These are phyloP conservation scores for Kwoniella sp. DNA, from an alignment of 768 basidiomycete species.

Conservation along the genomic window DNA sequence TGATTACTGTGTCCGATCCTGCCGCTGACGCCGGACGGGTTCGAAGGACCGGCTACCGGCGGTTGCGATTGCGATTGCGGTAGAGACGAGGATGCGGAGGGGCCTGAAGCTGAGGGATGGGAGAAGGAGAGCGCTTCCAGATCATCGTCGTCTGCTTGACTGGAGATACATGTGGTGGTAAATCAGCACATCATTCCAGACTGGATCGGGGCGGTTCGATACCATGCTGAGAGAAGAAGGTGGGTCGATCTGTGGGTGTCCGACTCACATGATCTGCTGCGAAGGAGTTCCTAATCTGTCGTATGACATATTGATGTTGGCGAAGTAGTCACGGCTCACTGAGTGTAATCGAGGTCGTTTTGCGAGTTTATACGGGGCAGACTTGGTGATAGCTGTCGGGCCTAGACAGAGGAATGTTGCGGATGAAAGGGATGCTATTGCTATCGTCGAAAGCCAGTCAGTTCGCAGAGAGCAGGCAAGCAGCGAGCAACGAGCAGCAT, in stretches of 20 bases:
- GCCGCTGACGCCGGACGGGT: constrained; percentile 35
- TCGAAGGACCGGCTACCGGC: constrained; percentile 17
- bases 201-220: not conserved
- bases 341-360: too few species aligned
- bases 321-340: too few species aligned
- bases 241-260: too few species aligned
- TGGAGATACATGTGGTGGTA: constrained; percentile 20
- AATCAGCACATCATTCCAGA: constrained; percentile 1
- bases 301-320: constrained; percentile 41
- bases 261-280: constrained; percentile 41
- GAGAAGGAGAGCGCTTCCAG: constrained; percentile 54
- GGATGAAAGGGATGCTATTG: too few species aligned
- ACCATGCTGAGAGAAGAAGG: not conserved
- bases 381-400: too few species aligned
- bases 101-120: constrained; percentile 24
- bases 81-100: constrained; percentile 12
- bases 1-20: constrained; percentile 40
- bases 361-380: too few species aligned
- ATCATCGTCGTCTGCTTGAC: constrained; percentile 56
- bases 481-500: too few species aligned
- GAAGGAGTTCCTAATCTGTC: constrained; percentile 25
- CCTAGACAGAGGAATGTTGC: too few species aligned
- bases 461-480: too few species aligned
- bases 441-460: too few species aligned
- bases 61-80: constrained; percentile 10